These are phyloP conservation scores for Ambrosiella cleistominuta DNA, from an alignment of 2,329 filamentous ascomycete genomes.

Conservation along the genomic window DNA sequence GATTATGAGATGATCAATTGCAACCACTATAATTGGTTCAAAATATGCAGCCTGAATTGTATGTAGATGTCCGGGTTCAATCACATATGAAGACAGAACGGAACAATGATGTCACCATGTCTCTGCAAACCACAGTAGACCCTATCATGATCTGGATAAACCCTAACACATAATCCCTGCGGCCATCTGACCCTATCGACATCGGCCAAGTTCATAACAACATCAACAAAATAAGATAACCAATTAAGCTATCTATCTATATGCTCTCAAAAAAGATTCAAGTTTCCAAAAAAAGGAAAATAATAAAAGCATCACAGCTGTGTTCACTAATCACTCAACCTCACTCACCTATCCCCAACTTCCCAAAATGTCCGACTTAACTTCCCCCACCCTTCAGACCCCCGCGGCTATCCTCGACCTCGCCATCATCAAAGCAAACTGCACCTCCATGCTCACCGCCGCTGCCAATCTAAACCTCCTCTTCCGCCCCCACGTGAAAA, in stretches of 20 bases:
- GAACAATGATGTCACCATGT: too few species aligned
- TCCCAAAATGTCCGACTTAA: background rate
- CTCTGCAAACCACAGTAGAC: too few species aligned
- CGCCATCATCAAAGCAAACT: constrained; percentile 49
- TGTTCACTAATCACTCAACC: background rate
- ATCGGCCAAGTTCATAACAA: too few species aligned
- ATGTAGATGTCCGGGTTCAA: too few species aligned
- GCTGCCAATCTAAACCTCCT: constrained; percentile 39
- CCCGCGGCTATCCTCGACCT: constrained; percentile 54
- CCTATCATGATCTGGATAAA: too few species aligned
- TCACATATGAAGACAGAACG: too few species aligned
- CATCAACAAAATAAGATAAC: too few species aligned
- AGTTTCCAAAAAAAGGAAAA: background rate
- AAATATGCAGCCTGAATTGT: too few species aligned
- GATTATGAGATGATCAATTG: too few species aligned
- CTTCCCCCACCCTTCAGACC: constrained; percentile 25
- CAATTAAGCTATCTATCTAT: background rate
- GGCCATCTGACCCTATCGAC: too few species aligned
- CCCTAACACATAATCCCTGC: too few species aligned
- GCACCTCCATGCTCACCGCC: constrained; percentile 51
- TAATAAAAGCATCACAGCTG: background rate
- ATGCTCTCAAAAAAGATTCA: background rate
- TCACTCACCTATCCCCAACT: background rate
- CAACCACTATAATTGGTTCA: too few species aligned
- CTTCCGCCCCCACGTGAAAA: constrained; percentile 68